These are phyloP conservation scores for Pestalotiopsis sp. DNA, from an alignment of 2,329 filamentous ascomycete genomes.

Conservation along the genomic window DNA sequence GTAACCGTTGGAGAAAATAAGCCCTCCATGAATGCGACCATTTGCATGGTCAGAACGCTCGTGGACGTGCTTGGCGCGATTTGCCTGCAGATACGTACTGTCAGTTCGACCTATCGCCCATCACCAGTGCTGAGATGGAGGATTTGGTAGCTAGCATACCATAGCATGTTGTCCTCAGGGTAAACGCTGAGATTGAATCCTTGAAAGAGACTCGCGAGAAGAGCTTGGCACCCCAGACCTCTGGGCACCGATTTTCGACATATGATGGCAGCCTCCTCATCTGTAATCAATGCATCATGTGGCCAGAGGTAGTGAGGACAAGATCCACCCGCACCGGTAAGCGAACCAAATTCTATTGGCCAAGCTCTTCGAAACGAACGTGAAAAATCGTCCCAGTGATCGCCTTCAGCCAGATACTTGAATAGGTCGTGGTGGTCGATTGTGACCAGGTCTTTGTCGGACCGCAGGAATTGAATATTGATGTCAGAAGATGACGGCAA, in stretches of 20 bases:
- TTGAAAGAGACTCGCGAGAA: neutral
- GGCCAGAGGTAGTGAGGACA: neutral
- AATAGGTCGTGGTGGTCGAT: neutral
- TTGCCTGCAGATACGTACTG: slow-evolving; percentile 8
- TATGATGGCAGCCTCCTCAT: neutral
- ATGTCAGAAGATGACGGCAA: neutral
- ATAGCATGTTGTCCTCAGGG: slow-evolving; percentile 14
- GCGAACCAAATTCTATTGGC: neutral
- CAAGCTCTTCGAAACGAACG: neutral
- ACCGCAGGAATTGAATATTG: neutral
- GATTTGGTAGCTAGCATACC: slow-evolving; percentile 2
- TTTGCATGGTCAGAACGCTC: slow-evolving; percentile 13
- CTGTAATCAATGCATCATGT: neutral
- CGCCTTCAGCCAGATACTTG: neutral
- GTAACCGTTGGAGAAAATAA: slow-evolving; percentile 14
- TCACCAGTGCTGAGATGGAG: neutral
- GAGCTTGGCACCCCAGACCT: neutral
- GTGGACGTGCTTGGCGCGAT: slow-evolving; percentile 13
- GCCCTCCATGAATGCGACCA: slow-evolving; percentile 14
- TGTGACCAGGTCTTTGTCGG: neutral
- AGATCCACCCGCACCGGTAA: neutral
- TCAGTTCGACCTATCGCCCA: neutral
- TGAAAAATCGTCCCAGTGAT: neutral
- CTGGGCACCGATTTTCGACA: slow-evolving; percentile 9
- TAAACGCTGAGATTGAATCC: slow-evolving; percentile 1